Conservation (phyloP, 148 eudicot species). For the Amaranthus cruentus region DNA sequence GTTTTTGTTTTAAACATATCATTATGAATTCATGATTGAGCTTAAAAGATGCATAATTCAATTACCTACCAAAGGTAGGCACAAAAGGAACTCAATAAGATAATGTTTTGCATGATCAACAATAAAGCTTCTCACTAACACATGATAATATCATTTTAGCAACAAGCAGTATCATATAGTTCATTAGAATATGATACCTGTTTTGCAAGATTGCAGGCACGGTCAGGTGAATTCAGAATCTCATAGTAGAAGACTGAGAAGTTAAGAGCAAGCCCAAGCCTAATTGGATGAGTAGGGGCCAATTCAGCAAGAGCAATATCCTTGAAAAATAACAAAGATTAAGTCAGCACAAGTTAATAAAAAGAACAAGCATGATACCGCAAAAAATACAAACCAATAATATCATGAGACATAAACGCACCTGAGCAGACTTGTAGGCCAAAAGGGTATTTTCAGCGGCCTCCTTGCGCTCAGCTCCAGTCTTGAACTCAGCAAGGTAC, state of each 20-base stretch:
- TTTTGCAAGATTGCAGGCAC: slow-evolving; percentile 81
- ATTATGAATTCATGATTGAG: neutral
- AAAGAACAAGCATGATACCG: neutral
- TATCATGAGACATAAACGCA: slow-evolving; percentile 17
- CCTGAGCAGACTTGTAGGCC: slow-evolving; percentile 92
- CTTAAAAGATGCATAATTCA: neutral
- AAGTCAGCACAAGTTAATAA: neutral
- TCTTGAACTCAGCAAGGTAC: slow-evolving; percentile 77
- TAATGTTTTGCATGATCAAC: neutral
- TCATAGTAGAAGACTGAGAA: slow-evolving; percentile 85
- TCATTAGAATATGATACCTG: slow-evolving; percentile 38
- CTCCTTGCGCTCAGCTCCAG: slow-evolving; percentile 74
- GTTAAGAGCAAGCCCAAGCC: slow-evolving; percentile 89
- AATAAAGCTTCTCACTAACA: neutral
- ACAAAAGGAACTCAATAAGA: neutral
- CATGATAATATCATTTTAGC: neutral
- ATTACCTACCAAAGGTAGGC: neutral
- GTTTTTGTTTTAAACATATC: neutral
- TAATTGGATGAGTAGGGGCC: slow-evolving; percentile 83
- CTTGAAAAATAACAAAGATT: slow-evolving; percentile 26
- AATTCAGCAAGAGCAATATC: slow-evolving; percentile 74
- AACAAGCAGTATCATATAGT: neutral
- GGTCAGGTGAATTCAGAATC: slow-evolving; percentile 76
- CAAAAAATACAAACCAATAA: neutral
- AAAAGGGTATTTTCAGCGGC: slow-evolving; percentile 75